Evolutionary conservation across 768 basidiomycete species (phyloP).

Genomic region (Pholiota microspora): DNA sequence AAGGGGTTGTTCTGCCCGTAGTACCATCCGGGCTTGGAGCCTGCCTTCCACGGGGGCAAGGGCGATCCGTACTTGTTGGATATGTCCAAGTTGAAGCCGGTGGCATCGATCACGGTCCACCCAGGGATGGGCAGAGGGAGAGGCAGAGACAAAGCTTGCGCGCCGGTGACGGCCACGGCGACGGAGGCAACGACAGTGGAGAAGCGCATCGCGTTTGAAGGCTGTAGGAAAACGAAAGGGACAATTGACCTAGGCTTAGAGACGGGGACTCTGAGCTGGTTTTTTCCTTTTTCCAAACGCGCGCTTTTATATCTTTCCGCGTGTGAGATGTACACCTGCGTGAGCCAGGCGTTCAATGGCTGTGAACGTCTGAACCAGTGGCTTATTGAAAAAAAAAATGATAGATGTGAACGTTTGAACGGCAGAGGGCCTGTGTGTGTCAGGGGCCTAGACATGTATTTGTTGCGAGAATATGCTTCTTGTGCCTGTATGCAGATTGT

Average conservation of each 20-base stretch:
- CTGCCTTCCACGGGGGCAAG: slow-evolving; percentile 32
- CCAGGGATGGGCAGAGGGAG: slow-evolving; percentile 10
- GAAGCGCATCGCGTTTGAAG: slow-evolving; percentile 32
- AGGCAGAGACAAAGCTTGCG: slow-evolving; percentile 18
- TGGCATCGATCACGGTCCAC: slow-evolving; percentile 1
- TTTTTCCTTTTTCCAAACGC: neutral
- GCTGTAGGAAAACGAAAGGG: neutral
- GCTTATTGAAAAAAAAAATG: slow-evolving; percentile 6
- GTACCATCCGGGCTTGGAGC: slow-evolving; percentile 41
- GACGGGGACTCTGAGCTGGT: neutral
- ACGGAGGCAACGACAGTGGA: slow-evolving; percentile 22
- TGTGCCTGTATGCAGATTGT: slow-evolving; percentile 11
- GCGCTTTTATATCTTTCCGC: too few relatives aligned
- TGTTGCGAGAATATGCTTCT: slow-evolving; percentile 9
- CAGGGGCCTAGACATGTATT: slow-evolving; percentile 12
- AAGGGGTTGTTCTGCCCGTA: slow-evolving; percentile 29
- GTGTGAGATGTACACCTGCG: neutral
- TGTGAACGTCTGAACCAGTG: too few relatives aligned
- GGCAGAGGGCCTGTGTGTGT: slow-evolving; percentile 5
- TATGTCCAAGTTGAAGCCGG: slow-evolving; percentile 25
- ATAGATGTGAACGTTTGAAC: slow-evolving; percentile 4
- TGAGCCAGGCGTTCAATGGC: too few relatives aligned
- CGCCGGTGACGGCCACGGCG: slow-evolving; percentile 21
- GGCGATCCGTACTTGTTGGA: slow-evolving; percentile 38
- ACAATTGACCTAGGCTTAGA: neutral